Evolutionary conservation across 2,329 filamentous ascomycete genomes (phyloP).

Genomic region (Balansia obtecta): DNA sequence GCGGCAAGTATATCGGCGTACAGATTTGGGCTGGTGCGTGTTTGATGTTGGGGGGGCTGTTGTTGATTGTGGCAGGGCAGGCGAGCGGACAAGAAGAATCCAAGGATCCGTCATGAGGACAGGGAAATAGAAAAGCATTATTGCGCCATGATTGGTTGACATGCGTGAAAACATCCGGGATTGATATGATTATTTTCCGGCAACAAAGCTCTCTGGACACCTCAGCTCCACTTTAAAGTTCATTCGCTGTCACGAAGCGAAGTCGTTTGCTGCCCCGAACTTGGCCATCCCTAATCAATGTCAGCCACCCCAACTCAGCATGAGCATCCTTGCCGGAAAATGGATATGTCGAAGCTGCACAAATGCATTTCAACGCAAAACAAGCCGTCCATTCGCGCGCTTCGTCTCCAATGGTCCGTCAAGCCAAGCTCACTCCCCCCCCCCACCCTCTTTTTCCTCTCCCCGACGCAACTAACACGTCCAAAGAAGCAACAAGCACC

Average conservation of each 20-base stretch:
- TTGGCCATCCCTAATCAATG: not conserved
- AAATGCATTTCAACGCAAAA: constrained; percentile 15
- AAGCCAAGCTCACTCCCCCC: too few relatives aligned
- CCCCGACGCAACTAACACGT: not conserved
- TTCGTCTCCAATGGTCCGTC: constrained; percentile 20
- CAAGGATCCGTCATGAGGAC: not conserved
- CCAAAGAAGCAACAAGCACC: constrained; percentile 7
- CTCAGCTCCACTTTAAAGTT: too few relatives aligned
- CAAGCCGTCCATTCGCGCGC: constrained; percentile 17
- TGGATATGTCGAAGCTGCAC: constrained; percentile 26
- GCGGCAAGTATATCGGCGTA: constrained; percentile 34
- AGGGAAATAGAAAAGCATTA: not conserved
- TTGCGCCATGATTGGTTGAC: too few relatives aligned
- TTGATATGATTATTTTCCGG: too few relatives aligned
- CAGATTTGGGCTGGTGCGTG: constrained; percentile 37
- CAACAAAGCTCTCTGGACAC: too few relatives aligned
- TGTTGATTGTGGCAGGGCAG: constrained; percentile 25
- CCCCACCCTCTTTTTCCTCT: not conserved
- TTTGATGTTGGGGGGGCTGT: constrained; percentile 28
- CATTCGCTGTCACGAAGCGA: too few relatives aligned
- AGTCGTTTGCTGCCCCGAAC: too few relatives aligned
- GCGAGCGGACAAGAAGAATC: not conserved
- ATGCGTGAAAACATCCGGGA: too few relatives aligned
- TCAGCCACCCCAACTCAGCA: not conserved
- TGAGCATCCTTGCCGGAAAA: constrained; percentile 20